Base-by-base conservation (phyloP, 2,329 filamentous ascomycete species). In the Helotiales sp. region DNA sequence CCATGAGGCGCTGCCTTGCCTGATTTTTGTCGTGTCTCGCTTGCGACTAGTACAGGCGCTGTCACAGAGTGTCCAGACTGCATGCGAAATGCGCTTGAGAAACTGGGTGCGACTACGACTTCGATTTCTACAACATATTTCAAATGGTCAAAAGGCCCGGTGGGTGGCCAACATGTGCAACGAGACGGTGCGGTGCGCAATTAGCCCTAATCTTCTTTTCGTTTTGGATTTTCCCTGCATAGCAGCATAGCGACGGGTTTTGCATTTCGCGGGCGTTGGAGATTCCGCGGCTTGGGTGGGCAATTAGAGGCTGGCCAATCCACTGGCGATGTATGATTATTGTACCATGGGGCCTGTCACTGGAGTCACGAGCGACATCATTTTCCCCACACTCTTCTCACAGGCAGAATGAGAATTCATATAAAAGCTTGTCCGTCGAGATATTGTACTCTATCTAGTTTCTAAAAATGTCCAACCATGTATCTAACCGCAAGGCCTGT, bases 221-320 rank as follows among this genome's bases (percentile, higher is more conserved):
- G 22, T 30, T 60, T 37, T 45, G 37, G 24, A 65, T 52, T 50
- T 61, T 47, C 57, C 49, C 47, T 65, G 66, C 57, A 60, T 60
- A 60, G 45, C 63, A 68, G 62, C 64, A 67, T 66, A 69, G 66
- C 65, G 66, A 66, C 43, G 63, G 59, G 28, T 66, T 43, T 64
- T 66, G 50, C 65, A 64, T 69, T 73, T 67, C 54, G 47, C 58
- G 43, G 69, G 71, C 64, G 68, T 69, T 69, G 55, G 61, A 70
- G 47, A 61, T 55, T 52, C 64, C 55, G 61, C 61, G n/a, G 50
- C 55, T 54, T 17, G 47, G 52, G 28, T 15, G 32, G 43, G 22
- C 24, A 60, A 28, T 47, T 64, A 64, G 57, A 67, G 24, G 47
- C n/a, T 15, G 61, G 49, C 66, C 40, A 61, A 66, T 60, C 20